Evolutionary conservation across 2,329 filamentous ascomycete species (phyloP), one percentile per base, ranked within the genome.

Genomic region (Cordyceps tenuipes): DNA sequence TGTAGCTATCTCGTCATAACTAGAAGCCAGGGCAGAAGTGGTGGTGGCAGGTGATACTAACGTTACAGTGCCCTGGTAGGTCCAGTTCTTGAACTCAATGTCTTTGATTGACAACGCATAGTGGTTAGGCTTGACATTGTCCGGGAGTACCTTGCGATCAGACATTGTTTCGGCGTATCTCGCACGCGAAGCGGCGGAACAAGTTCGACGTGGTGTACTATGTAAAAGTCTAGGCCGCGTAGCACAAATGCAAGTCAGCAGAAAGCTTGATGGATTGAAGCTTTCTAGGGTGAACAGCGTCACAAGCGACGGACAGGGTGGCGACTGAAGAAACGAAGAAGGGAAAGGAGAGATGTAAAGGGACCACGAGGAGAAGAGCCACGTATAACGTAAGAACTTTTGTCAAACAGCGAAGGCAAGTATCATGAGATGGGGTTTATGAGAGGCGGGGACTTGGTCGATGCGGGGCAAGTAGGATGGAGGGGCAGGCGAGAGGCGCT

Each of bases 41-140:
- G 17, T 8, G 7, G 49, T 6, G 54, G 29, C 26, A 15, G 57
- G 31, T 46, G 63, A 48, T 48, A 70, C 78, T 63, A 74, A 82
- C 80, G 72, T 75, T 63, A 97, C 90, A 21, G 81, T 85, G 65
- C 94, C 94, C 76, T 93, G 85, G 78, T 93, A 99, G 62, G 82
- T 85, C 86, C 84, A 86, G 58, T 75, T 74, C 62, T 76, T 75
- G 66, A 93, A 96, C 62, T 96, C 87, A 64, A 99, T 78, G 67
- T 94, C 87, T 70, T 81, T 85, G 67, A 99, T 82, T 60, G 87
- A 90, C 65, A 99, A 80, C 68, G 84, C 79, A 76, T 99, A 99
- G 77, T 97, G 91, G 63, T 80, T 78, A 2, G 94, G 91, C 77
- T 91, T 93, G 71, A 93, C 85, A 66, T 74, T 75, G 67, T 79